Evolutionary conservation across 2,329 filamentous ascomycete species (phyloP).

Genomic region (Alternaria dauci): DNA sequence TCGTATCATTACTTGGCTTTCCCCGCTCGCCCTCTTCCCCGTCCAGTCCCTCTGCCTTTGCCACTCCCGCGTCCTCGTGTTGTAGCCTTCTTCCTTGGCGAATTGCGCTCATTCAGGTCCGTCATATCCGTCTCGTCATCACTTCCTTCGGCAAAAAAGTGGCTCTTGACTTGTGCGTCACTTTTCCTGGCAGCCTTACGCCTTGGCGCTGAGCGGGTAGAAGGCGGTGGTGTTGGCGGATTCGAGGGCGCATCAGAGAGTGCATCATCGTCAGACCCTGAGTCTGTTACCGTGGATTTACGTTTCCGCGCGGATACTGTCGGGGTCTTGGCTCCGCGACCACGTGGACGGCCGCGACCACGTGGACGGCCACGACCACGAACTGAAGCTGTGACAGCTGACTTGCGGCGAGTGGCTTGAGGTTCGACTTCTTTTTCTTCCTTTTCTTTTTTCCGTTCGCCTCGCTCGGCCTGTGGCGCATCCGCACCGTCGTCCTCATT

Average conservation of each 20-base stretch:
- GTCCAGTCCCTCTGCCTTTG: slow-evolving; percentile 16
- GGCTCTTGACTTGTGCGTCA: slow-evolving; percentile 43
- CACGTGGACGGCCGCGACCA: slow-evolving; percentile 3
- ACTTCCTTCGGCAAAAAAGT: slow-evolving; percentile 43
- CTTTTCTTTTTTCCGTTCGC: slow-evolving; percentile 53
- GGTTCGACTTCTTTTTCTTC: slow-evolving; percentile 40
- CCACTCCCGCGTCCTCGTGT: slow-evolving; percentile 8
- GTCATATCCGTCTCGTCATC: slow-evolving; percentile 47
- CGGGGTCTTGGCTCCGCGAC: slow-evolving; percentile 15
- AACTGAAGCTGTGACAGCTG: not conserved
- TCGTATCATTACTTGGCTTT: slow-evolving; percentile 8
- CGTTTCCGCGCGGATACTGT: slow-evolving; percentile 16
- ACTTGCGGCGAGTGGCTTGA: slow-evolving; percentile 21
- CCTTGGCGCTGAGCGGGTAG: slow-evolving; percentile 30
- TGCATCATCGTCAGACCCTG: slow-evolving; percentile 22
- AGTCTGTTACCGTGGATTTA: slow-evolving; percentile 13
- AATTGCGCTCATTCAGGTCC: slow-evolving; percentile 33
- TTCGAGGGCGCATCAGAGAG: slow-evolving; percentile 19
- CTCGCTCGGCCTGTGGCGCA: slow-evolving; percentile 44
- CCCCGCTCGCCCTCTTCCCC: slow-evolving; percentile 18
- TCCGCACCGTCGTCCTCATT: slow-evolving; percentile 7
- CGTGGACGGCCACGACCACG: slow-evolving; percentile 4
- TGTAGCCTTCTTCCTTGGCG: slow-evolving; percentile 25
- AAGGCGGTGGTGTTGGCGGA: slow-evolving; percentile 12
- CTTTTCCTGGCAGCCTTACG: slow-evolving; percentile 40